Conservation (phyloP, 139 green algal species). For the Chlamydomonas applanata region DNA sequence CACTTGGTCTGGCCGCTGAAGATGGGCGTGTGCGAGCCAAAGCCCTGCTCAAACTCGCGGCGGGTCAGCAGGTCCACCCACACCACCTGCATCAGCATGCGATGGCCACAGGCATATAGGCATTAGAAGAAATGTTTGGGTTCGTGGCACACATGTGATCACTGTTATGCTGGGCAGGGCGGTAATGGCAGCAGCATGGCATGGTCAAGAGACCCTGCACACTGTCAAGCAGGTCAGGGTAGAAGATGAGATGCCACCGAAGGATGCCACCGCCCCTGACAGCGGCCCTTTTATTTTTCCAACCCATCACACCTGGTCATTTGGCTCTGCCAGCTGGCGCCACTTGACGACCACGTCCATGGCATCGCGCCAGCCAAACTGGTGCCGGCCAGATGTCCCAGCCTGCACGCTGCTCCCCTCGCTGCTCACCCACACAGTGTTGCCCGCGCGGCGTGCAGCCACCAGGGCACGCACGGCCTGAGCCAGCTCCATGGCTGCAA, state of each 20-base stretch:
- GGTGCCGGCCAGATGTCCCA: constrained; percentile 42
- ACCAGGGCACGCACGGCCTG: constrained; percentile 63
- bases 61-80: constrained; percentile 93
- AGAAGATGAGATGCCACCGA: too few species aligned
- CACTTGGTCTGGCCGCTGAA: constrained; percentile 90
- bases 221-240: too few species aligned
- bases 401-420: constrained; percentile 46
- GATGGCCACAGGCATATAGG: too few species aligned
- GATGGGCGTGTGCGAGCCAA: constrained; percentile 90
- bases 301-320: constrained; percentile 71
- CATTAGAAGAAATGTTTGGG: too few species aligned
- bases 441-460: constrained; percentile 32
- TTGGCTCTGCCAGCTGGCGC: constrained; percentile 91
- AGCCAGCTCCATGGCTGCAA: constrained; percentile 75
- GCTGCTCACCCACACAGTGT: constrained; percentile 16
- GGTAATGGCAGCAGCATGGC: too few species aligned
- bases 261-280: too few species aligned
- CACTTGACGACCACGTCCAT: constrained; percentile 92
- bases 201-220: too few species aligned
- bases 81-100: constrained; percentile 85
- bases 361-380: constrained; percentile 84
- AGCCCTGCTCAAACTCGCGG: constrained; percentile 81
- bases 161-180: too few species aligned
- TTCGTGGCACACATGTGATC: neutral
- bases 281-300: too few species aligned